These are phyloP conservation scores for Calophaca sinica DNA, from an alignment of 306 rosid genomes.

Conservation along the genomic window DNA sequence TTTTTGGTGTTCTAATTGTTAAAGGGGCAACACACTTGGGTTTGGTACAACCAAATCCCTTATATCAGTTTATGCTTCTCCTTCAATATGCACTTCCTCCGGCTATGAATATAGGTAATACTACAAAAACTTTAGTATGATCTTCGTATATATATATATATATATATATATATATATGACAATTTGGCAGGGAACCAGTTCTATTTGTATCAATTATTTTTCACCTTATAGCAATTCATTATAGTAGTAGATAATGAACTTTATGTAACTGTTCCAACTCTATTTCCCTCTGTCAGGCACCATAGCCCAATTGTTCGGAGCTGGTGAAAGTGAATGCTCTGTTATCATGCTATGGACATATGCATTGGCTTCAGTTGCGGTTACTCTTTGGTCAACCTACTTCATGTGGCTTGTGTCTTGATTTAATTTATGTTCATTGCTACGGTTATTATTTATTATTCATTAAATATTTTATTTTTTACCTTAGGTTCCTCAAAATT, in stretches of 20 bases:
- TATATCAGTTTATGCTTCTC: conserved; percentile 79
- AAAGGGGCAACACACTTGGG: conserved; percentile 68
- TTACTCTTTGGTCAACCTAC: conserved; percentile 76
- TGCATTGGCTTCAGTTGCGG: conserved; percentile 67
- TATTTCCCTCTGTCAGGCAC: conserved; percentile 53
- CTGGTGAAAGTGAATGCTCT: conserved; percentile 79
- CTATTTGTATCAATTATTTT: background rate
- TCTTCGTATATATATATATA: too few relatives aligned
- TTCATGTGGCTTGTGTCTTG: conserved; percentile 75
- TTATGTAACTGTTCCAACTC: background rate
- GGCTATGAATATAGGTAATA: conserved; percentile 76
- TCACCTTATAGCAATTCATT: background rate
- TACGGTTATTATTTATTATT: background rate
- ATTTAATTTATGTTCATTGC: conserved; percentile 7
- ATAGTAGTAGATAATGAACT: too few relatives aligned
- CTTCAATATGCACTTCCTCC: conserved; percentile 87
- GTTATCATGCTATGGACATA: conserved; percentile 76
- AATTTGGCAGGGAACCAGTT: background rate
- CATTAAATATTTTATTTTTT: background rate
- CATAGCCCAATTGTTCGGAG: conserved; percentile 79
- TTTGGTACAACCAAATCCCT: conserved; percentile 67
- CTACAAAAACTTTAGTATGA: too few relatives aligned
- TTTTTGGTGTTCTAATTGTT: conserved; percentile 60
- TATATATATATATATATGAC: too few relatives aligned
- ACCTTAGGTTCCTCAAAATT: background rate